A percentile compares a stretch with the other conserved stretches of the same genome.
Evolutionary conservation across 2,329 filamentous ascomycete species (phyloP).

Genomic region (Aspergillus neotritici): DNA sequence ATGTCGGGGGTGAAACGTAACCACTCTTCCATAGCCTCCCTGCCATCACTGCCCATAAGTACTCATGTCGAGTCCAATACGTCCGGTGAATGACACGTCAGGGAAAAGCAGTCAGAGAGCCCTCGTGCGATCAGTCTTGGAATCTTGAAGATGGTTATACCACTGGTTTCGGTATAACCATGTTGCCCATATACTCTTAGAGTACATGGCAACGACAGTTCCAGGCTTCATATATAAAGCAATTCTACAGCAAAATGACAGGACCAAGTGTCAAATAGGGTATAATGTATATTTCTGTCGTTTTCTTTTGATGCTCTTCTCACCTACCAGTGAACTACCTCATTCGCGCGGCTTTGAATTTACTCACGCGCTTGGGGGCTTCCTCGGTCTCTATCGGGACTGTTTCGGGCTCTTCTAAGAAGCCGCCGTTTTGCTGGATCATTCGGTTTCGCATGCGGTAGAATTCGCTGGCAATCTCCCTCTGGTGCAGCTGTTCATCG

Average conservation of each 20-base stretch:
- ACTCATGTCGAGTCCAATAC: slow-evolving; percentile 23
- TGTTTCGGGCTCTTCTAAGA: slow-evolving; percentile 63
- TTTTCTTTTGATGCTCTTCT: slow-evolving; percentile 4
- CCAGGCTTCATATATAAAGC: slow-evolving; percentile 1
- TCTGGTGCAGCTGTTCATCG: slow-evolving; percentile 65
- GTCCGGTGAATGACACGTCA: slow-evolving; percentile 3
- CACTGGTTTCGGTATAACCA: slow-evolving; percentile 15
- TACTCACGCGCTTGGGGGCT: slow-evolving; percentile 37
- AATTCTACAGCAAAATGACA: neutral
- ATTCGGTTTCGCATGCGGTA: slow-evolving; percentile 75
- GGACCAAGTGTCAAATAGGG: neutral
- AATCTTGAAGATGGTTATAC: slow-evolving; percentile 18
- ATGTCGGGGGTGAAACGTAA: slow-evolving; percentile 39
- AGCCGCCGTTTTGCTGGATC: slow-evolving; percentile 77
- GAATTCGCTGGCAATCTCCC: slow-evolving; percentile 77
- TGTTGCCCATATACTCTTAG: slow-evolving; percentile 1
- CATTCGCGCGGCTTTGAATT: slow-evolving; percentile 45
- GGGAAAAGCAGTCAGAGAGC: slow-evolving; percentile 34
- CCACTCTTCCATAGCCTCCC: slow-evolving; percentile 21
- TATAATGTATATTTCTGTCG: slow-evolving; percentile 15
- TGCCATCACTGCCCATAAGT: slow-evolving; percentile 15
- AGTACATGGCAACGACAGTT: slow-evolving; percentile 1
- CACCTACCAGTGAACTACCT: slow-evolving; percentile 17
- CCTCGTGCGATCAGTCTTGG: slow-evolving; percentile 27
- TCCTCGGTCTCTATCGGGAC: slow-evolving; percentile 63